Percentiles rank a stretch among this genome's conserved stretches.
phyloP scores from a whole-genome alignment of 768 basidiomycete genomes.

The Lentinula boryana region DNA sequence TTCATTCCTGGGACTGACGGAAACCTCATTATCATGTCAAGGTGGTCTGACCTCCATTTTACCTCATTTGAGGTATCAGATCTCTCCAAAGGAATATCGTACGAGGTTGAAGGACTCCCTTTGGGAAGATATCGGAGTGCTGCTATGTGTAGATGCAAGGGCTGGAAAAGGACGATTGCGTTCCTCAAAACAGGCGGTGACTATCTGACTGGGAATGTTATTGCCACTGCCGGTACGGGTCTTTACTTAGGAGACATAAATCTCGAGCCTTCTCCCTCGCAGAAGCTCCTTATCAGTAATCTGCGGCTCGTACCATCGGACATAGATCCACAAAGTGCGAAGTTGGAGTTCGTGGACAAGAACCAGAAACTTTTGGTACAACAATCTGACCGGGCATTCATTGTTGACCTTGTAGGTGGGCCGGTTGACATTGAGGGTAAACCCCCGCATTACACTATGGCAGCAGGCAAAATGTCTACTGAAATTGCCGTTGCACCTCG shows the following conservation, averaged over 20 bases:
- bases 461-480: conserved; percentile 48
- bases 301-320: conserved; percentile 46
- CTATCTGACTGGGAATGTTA: conserved; percentile 51
- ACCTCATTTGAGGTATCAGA: conserved; percentile 63
- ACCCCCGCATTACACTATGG: conserved; percentile 36
- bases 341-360: conserved; percentile 51
- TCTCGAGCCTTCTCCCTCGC: conserved; percentile 30
- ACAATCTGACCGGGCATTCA: conserved; percentile 41
- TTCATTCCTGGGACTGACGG: conserved; percentile 45
- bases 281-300: conserved; percentile 37
- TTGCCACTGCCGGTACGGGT: conserved; percentile 59
- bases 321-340: conserved; percentile 37
- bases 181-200: conserved; percentile 62
- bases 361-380: conserved; percentile 55
- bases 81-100: conserved; percentile 32
- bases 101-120: conserved; percentile 52
- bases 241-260: conserved; percentile 59
- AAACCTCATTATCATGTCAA: conserved; percentile 53
- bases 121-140: conserved; percentile 63
- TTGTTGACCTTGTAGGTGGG: conserved; percentile 43
- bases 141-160: conserved; percentile 40
- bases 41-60: conserved; percentile 63
- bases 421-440: conserved; percentile 43
- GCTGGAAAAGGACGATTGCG: conserved; percentile 42
- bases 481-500: conserved; percentile 45